Conservation (phyloP, 225 moss, liverwort and hornwort genomes). For the Asterella californica region DNA sequence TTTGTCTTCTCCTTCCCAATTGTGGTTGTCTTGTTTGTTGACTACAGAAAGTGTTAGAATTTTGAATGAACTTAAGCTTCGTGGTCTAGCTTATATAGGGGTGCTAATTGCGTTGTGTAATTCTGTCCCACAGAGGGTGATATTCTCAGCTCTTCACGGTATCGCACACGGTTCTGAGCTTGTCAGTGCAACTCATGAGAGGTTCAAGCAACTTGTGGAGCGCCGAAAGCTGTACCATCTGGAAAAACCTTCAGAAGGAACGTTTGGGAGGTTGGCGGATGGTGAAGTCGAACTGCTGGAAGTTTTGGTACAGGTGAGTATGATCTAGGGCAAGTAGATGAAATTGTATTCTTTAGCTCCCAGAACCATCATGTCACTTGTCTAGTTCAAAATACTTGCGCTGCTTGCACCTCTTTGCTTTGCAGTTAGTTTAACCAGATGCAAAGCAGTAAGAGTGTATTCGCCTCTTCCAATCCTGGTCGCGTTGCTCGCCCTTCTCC, state of each 20-base stretch:
- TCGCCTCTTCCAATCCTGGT: background rate
- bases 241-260: conserved; percentile 23
- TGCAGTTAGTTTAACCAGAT: too few species aligned
- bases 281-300: conserved; percentile 69
- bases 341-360: too few species aligned
- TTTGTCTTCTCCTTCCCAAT: background rate
- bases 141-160: conserved; percentile 63
- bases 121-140: conserved; percentile 39
- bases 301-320: conserved; percentile 59
- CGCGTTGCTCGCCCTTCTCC: background rate
- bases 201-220: conserved; percentile 49
- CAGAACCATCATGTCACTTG: too few species aligned
- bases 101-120: conserved; percentile 7
- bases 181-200: conserved; percentile 50
- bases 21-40: background rate
- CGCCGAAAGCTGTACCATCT: conserved; percentile 54
- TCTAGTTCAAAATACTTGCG: too few species aligned
- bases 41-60: background rate
- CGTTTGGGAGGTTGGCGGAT: conserved; percentile 42
- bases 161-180: conserved; percentile 61
- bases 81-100: background rate
- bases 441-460: too few species aligned
- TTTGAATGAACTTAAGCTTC: background rate
- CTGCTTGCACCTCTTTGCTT: too few species aligned
- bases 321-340: too few species aligned